These are phyloP conservation scores for Lactifluus rugatus DNA, from an alignment of 768 basidiomycete species.

Conservation along the genomic window DNA sequence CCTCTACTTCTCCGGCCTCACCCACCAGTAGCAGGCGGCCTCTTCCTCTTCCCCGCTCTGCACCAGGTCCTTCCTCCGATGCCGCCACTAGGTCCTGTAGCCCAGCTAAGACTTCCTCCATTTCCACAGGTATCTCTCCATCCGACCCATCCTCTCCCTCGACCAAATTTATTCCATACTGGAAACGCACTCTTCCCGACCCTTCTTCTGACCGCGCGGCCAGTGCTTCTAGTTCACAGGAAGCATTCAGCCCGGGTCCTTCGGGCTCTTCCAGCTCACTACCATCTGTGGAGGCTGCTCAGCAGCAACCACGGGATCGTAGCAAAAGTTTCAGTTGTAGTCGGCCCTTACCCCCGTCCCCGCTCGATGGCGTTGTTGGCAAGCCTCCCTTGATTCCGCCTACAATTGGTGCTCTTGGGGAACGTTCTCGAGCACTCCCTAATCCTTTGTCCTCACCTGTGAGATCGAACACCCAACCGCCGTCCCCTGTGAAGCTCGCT, in stretches of 20 bases:
- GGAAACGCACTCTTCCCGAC: constrained; percentile 19
- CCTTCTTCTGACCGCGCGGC: constrained; percentile 12
- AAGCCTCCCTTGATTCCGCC: constrained; percentile 8
- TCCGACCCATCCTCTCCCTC: background rate
- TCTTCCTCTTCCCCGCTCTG: constrained; percentile 15
- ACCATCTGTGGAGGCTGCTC: background rate
- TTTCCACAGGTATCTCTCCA: background rate
- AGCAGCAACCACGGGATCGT: constrained; percentile 8
- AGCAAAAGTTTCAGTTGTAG: constrained; percentile 15
- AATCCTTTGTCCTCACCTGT: constrained; percentile 5
- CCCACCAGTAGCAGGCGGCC: constrained; percentile 14
- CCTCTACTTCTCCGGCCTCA: constrained; percentile 14
- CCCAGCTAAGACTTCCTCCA: constrained; percentile 10
- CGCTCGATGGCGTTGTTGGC: constrained; percentile 12
- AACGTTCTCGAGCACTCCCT: constrained; percentile 8
- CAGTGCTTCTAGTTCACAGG: constrained; percentile 5
- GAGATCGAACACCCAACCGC: constrained; percentile 1
- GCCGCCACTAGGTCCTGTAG: constrained; percentile 9
- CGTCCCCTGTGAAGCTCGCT: constrained; percentile 10
- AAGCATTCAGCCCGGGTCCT: constrained; percentile 2
- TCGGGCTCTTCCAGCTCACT: background rate
- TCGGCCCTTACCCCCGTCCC: constrained; percentile 18
- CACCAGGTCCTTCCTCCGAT: background rate
- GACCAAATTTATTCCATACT: constrained; percentile 19
- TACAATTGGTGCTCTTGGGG: background rate